phyloP scores from a whole-genome alignment of 371 early-diverging fungal species.

The Mortierella sp. region DNA sequence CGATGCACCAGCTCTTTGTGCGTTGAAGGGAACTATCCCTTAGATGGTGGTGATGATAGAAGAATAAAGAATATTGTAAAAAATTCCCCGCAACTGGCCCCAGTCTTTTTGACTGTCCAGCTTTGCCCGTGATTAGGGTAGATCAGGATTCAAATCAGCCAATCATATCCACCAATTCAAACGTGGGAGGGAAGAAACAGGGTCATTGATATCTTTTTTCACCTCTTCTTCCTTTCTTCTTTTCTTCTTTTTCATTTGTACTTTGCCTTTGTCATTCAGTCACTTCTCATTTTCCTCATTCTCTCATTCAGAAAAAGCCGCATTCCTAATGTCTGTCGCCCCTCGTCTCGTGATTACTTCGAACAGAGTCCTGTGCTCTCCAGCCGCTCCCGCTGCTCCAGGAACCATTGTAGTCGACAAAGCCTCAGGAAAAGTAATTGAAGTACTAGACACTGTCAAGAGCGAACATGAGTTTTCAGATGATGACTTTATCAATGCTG shows the following conservation, averaged over 20 bases:
- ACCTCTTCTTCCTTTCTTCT: slow-evolving; percentile 2
- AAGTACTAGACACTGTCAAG: slow-evolving; percentile 57
- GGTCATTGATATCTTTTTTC: not conserved
- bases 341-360: slow-evolving; percentile 50
- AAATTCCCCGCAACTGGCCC: slow-evolving; percentile 43
- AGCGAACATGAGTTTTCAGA: slow-evolving; percentile 25
- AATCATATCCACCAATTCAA: slow-evolving; percentile 2
- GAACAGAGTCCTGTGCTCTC: slow-evolving; percentile 61
- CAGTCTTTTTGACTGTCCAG: not conserved
- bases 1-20: slow-evolving; percentile 55
- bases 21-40: slow-evolving; percentile 16
- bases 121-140: slow-evolving; percentile 21
- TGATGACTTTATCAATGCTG: slow-evolving; percentile 61
- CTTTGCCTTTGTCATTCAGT: slow-evolving; percentile 1
- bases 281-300: slow-evolving; percentile 1
- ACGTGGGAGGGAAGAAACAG: slow-evolving; percentile 5
- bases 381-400: slow-evolving; percentile 57
- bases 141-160: slow-evolving; percentile 6
- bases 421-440: slow-evolving; percentile 64
- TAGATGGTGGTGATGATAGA: not conserved
- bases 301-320: not conserved
- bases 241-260: not conserved
- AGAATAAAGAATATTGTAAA: slow-evolving; percentile 13
- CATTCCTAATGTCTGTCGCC: slow-evolving; percentile 17
- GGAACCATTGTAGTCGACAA: slow-evolving; percentile 65